Conservation (phyloP, 2,329 filamentous ascomycete species). For the Colletotrichum camelliae region DNA sequence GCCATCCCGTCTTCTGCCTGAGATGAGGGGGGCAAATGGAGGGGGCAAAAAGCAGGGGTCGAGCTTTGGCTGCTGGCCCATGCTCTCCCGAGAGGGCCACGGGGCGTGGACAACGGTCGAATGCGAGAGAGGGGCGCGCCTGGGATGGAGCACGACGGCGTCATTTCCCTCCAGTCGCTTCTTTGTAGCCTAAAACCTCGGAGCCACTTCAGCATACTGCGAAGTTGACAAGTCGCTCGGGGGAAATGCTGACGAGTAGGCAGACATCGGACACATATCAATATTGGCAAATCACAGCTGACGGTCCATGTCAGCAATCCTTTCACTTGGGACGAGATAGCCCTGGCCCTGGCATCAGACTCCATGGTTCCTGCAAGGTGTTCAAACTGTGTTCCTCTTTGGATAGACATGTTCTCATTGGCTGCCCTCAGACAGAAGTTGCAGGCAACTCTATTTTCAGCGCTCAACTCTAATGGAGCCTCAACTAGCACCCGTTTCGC, state of each 20-base stretch:
- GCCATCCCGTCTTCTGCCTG: conserved; percentile 21
- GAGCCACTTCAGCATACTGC: not conserved
- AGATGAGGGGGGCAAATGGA: conserved; percentile 15
- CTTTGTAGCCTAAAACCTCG: not conserved
- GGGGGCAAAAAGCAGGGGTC: not conserved
- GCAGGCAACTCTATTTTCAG: conserved; percentile 16
- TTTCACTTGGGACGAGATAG: not conserved
- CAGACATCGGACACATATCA: not conserved
- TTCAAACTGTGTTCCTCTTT: not conserved
- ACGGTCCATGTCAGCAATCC: not conserved
- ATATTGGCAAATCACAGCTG: not conserved
- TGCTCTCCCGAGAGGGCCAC: conserved; percentile 1
- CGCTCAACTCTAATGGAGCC: conserved; percentile 11
- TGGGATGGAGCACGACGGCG: not conserved
- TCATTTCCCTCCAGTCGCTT: not conserved
- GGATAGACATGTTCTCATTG: not conserved
- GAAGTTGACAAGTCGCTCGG: not conserved
- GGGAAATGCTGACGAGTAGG: not conserved
- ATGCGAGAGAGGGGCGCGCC: not conserved
- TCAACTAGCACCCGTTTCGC: not conserved
- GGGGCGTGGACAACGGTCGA: not conserved
- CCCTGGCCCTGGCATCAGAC: not conserved
- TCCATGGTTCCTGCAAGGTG: not conserved
- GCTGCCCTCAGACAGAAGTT: not conserved
- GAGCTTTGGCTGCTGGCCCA: conserved; percentile 9